Evolutionary conservation across 441 rosid genomes (phyloP).

Genomic region (Viola pubescens): DNA sequence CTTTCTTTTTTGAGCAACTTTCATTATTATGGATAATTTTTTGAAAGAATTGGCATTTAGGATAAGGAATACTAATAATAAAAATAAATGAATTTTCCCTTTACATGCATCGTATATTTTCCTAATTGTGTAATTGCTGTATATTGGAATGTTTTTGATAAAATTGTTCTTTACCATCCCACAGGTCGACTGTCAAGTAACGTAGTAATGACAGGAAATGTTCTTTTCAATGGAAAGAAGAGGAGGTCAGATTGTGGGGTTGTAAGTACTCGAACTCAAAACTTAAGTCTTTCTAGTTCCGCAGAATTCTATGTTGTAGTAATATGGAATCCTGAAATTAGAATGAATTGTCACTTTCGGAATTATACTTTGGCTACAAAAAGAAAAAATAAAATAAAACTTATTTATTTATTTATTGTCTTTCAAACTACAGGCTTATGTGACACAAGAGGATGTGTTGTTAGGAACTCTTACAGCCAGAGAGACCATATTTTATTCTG

Average conservation of each 20-base stretch:
- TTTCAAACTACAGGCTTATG: conserved; percentile 60
- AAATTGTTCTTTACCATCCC: neutral
- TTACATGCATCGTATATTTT: no score
- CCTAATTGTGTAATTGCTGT: no score
- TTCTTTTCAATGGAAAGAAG: conserved; percentile 80
- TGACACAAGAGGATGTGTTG: conserved; percentile 81
- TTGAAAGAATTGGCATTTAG: no score
- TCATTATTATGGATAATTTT: no score
- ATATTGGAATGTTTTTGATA: no score
- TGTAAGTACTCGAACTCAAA: conserved; percentile 37
- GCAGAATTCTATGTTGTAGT: neutral
- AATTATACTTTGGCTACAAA: neutral
- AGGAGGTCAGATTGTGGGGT: conserved; percentile 51
- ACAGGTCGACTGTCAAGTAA: conserved; percentile 87
- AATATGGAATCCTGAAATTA: neutral
- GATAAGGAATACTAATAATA: no score
- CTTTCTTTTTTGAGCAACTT: no score
- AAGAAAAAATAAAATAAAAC: neutral
- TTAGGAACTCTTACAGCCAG: conserved; percentile 83
- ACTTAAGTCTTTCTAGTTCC: neutral
- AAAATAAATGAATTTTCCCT: no score
- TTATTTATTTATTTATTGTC: neutral
- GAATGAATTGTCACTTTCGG: neutral
- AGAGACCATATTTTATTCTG: conserved; percentile 84
- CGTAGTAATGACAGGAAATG: conserved; percentile 82